Conservation (phyloP, 164 flowering plant genomes). For the Taxillus chinensis region DNA sequence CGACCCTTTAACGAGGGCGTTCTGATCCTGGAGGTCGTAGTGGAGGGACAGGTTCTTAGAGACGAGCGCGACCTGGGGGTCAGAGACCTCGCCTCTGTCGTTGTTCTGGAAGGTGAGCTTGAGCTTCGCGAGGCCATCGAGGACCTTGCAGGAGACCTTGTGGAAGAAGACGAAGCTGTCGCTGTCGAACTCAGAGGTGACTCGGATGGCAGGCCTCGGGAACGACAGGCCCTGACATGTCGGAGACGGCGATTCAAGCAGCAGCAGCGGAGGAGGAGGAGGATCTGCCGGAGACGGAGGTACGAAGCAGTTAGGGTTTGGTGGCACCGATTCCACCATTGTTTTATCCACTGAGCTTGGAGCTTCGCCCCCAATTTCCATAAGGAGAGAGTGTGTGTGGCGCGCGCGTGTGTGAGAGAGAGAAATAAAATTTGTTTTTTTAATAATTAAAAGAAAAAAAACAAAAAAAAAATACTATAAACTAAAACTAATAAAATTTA, state of each 20-base stretch:
- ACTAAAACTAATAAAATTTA: too few species aligned
- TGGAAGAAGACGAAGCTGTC: slow-evolving; percentile 55
- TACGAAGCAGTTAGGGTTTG: slow-evolving; percentile 12
- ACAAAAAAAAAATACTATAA: too few species aligned
- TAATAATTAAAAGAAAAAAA: too few species aligned
- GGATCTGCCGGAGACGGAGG: slow-evolving; percentile 11
- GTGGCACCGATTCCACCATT: slow-evolving; percentile 12
- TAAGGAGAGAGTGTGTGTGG: neutral
- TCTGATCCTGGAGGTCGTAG: slow-evolving; percentile 59
- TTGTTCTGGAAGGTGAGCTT: slow-evolving; percentile 59
- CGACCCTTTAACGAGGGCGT: slow-evolving; percentile 40
- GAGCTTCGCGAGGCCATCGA: slow-evolving; percentile 71
- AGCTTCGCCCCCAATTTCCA: neutral
- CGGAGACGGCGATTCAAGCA: slow-evolving; percentile 8
- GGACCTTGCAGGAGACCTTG: slow-evolving; percentile 77
- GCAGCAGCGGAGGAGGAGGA: slow-evolving; percentile 9
- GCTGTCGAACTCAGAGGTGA: slow-evolving; percentile 86
- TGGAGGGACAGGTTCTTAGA: slow-evolving; percentile 52
- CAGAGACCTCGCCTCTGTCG: slow-evolving; percentile 40
- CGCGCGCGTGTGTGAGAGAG: neutral
- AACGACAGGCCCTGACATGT: slow-evolving; percentile 8
- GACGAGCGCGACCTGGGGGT: slow-evolving; percentile 42
- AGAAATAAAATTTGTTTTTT: too few species aligned
- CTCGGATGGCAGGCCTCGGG: slow-evolving; percentile 45
- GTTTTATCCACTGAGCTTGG: too few species aligned